phyloP scores from a whole-genome alignment of 352 stramenopile species.

The Pythium sp. region DNA sequence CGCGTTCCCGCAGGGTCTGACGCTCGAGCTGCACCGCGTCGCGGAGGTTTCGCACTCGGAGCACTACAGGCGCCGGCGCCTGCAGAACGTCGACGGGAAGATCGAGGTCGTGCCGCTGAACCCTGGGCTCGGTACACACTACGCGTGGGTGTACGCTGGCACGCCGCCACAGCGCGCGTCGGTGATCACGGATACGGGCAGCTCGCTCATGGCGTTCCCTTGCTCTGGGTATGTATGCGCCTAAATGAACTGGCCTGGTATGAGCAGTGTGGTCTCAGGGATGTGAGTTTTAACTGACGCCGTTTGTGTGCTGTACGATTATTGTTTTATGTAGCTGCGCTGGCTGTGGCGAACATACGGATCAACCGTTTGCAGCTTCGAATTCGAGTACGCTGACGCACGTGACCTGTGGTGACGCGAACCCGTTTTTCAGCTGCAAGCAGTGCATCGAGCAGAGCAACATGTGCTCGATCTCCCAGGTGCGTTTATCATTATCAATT shows the following conservation, averaged over 20 bases:
- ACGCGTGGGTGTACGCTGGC: slow-evolving; percentile 80
- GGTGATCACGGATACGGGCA: slow-evolving; percentile 83
- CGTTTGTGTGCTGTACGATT: not conserved
- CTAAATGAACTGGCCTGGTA: not conserved
- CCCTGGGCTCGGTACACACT: slow-evolving; percentile 77
- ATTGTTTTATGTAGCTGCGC: slow-evolving; percentile 32
- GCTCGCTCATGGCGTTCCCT: slow-evolving; percentile 74
- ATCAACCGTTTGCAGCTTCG: slow-evolving; percentile 51
- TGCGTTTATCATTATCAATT: slow-evolving; percentile 12
- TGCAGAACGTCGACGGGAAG: slow-evolving; percentile 27
- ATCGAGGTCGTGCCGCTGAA: slow-evolving; percentile 65
- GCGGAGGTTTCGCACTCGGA: slow-evolving; percentile 22
- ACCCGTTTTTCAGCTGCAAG: slow-evolving; percentile 57
- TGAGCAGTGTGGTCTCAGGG: not conserved
- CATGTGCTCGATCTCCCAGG: slow-evolving; percentile 62
- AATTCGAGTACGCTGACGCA: slow-evolving; percentile 74
- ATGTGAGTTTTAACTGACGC: not conserved
- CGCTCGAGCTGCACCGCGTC: slow-evolving; percentile 45
- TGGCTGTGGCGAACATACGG: slow-evolving; percentile 72
- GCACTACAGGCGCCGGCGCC: slow-evolving; percentile 40
- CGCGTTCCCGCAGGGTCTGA: slow-evolving; percentile 20
- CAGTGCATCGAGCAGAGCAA: slow-evolving; percentile 34
- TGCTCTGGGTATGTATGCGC: slow-evolving; percentile 56
- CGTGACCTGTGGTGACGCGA: slow-evolving; percentile 47
- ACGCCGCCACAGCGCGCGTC: slow-evolving; percentile 77